Evolutionary conservation across 2,329 filamentous ascomycete species (phyloP), one percentile per base, ranked within the genome.

Genomic region (Cercospora zeae-maydis): DNA sequence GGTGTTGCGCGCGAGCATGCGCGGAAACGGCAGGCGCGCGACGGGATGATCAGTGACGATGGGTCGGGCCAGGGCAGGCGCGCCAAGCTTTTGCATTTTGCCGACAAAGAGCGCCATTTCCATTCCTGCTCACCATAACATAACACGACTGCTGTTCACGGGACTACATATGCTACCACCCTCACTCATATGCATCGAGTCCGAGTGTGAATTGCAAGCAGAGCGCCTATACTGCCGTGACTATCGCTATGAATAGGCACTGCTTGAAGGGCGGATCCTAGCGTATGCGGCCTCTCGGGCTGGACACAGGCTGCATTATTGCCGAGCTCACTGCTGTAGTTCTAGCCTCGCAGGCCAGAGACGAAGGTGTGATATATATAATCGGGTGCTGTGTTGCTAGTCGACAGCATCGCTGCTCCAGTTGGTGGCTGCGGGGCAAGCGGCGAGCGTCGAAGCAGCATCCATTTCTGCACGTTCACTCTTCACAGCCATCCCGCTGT

Each of bases 11-110:
- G 39, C 30, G 47, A 52, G 47, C 47, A 52, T 52, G 47, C 24
- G 47, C 47, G 47, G 47, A 33, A 52, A 13, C 39, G 47, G 47
- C 24, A 52, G 47, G 19, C 47, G 47, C 47, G 47, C 47, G 47
- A 52, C 47, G 47, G 47, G 47, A 52, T 52, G 47, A 52, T 52
- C 47, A 31, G 47, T 30, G 47, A 52, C 47, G 47, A 52, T 14
- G 47, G 47, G 27, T 14, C 47, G 47, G 47, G 24, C 47, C 47
- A 52, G 24, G 47, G 47, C 47, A 52, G 14, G 47, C 47, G 47
- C 21, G 47, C 47, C 47, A 52, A 52, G 47, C 24, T n/a, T 52
- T 21, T 31, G 24, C 47, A 52, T 33, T 52, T 52, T 33, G 47
- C 47, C 24, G 47, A 52, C 47, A 52, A 52, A 31, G 47, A 30